Evolutionary conservation across 2,329 filamentous ascomycete species (phyloP), one percentile per base, ranked within the genome.

Genomic region (Aspergillus japonicus): DNA sequence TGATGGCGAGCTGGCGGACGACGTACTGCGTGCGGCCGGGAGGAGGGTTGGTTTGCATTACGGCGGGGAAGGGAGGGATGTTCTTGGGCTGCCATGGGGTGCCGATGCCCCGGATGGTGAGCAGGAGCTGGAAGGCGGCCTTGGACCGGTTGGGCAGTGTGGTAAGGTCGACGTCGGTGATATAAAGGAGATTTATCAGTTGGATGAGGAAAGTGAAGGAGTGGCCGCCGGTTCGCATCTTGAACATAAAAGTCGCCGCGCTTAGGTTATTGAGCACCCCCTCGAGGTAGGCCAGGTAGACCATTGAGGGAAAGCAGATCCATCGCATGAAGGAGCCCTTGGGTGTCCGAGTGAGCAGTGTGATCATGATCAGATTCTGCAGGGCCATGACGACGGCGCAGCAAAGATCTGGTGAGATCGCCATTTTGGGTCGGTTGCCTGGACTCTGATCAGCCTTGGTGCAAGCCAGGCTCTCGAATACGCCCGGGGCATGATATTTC

Each of bases 21-120:
- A 71, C 26, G 23, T 68, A 72, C 4, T 21, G 47, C 12, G 8
- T 50, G 11, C 65, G 62, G 3, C 53, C 26, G 64, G 66, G 5
- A 60, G 64, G 42, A 7, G 33, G 33, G 12, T 33, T 16, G 14
- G 23, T 16, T 11, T 6, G 35, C 21, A 29, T n/a, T 11, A 47
- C 26, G 2, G 19, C 7, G 2, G 42, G 50, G 2, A n/a, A 21
- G 0, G 58, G 11, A 0, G 70, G 68, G 0, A 62, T 39, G 26
- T 67, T 67, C 53, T 66, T 72, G 10, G 57, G 59, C 12, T 69
- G 63, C 55, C 68, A 63, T 23, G 62, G 54, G 3, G 68, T 71
- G 10, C 60, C 58, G 4, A 72, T 51, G 1, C 64, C 70, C 11
- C 69, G 66, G 3, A 58, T 35, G 23, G 56, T 60, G 5, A 60